Evolutionary conservation across 176 grass and related monocot genomes (phyloP), one percentile per base, ranked within the genome.

Genomic region (Phoenix roebelenii): DNA sequence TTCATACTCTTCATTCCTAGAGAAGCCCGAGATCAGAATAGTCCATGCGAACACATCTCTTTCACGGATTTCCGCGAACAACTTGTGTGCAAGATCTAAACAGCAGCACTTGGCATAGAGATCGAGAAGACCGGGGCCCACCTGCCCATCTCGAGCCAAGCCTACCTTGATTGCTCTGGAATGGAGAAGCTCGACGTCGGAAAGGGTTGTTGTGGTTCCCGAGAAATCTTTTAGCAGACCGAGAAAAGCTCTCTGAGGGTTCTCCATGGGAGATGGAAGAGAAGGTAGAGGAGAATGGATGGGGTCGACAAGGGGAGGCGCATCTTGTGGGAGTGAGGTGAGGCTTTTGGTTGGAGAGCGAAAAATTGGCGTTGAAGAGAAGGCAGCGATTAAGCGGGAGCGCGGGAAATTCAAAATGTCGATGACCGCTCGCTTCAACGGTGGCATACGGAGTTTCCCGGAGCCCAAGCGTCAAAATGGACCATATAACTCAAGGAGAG

Each of bases 31-130:
- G 55, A 85, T 89, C 25, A 51, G 19, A 5, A 76, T 32, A 2
- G 86, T 82, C 86, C 86, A 82, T 5, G 22, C 51, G 23, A 53
- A 51, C 19, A 18, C 16, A 51, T 49, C 60, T 57, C 75, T 78
- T 3, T 51, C 15, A 18, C 22, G 60, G 18, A 58, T 78, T 78
- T 71, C 61, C 16, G 48, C 61, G 35, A 79, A 66, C 68, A 79
- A 15, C 68, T 48, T 60, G 49, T 35, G 52, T 0, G 60, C 65
- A 3, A 17, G 30, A 4, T 48, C 64, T 6, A 24, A 35, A n/a
- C 14, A 25, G 25, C 49, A 24, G 25, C 22, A 59, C 26, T 50
- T 65, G 17, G 51, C 50, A 22, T 60, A 75, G 23, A 52, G 35
- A 4, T 35, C 39, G 18, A 66, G 17, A 59, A 75, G 54, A 14